phyloP scores from a whole-genome alignment of 345 rosid species.

The Laguncularia racemosa region DNA sequence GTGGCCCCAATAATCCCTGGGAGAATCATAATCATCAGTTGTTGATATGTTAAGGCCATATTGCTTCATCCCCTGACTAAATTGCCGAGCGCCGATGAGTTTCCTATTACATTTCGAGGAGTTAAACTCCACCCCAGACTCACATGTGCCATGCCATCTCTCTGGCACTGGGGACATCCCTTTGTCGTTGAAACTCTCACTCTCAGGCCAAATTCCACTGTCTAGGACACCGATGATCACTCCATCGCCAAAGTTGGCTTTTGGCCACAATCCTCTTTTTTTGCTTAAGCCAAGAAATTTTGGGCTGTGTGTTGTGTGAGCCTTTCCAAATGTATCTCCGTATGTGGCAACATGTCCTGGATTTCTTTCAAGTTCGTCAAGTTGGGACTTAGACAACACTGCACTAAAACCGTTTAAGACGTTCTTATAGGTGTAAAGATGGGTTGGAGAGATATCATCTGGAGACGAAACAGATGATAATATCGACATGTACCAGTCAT shows the following conservation, averaged over 20 bases:
- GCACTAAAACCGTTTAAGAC: constrained; percentile 42
- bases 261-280: constrained; percentile 29
- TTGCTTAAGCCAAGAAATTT: constrained; percentile 32
- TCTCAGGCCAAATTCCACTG: constrained; percentile 44
- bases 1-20: constrained; percentile 42
- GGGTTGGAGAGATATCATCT: constrained; percentile 19
- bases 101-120: constrained; percentile 35
- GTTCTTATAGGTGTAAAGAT: constrained; percentile 40
- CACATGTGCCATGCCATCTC: constrained; percentile 35
- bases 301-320: constrained; percentile 30
- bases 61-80: constrained; percentile 42
- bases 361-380: constrained; percentile 20
- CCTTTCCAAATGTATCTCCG: constrained; percentile 31
- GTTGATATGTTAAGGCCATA: constrained; percentile 18
- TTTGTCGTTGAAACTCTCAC: constrained; percentile 32
- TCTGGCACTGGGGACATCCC: constrained; percentile 35
- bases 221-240: constrained; percentile 40
- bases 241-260: constrained; percentile 29
- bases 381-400: constrained; percentile 27
- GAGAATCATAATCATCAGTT: constrained; percentile 37
- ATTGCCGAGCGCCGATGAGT: constrained; percentile 37
- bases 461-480: constrained; percentile 29
- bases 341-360: constrained; percentile 32
- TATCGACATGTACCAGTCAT: constrained; percentile 37
- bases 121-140: constrained; percentile 31